Base-by-base conservation (phyloP, 2,329 filamentous ascomycete species). In the Chaetomium sp. region DNA sequence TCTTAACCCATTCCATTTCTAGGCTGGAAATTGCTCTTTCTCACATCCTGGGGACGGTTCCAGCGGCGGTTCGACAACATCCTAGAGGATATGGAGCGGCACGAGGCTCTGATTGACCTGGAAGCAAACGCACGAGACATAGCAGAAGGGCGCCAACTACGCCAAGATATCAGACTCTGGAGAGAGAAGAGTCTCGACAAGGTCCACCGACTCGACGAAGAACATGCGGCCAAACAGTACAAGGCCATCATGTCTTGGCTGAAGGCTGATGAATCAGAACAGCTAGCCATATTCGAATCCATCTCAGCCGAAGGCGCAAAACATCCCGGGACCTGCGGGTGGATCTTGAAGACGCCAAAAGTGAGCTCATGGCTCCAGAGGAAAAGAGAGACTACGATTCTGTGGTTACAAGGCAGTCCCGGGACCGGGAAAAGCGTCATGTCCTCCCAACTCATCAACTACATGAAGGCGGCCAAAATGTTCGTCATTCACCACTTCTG, bases 401-500 rank as follows among this genome's bases (percentile, higher is more conserved):
- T 57, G 10, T 57, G 55, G 19, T 27, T 57, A 27, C 55, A 57
- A 25, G 55, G 55, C 13, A 25, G 31, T 5, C 55, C 55, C 2
- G 55, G 55, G 2, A 57, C 55, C 1, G 55, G 55, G 4, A 57
- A 57, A 38, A 57, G 55, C 35, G 33, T 45, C 21, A 25, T 57
- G 21, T 54, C 51, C 12, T 16, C 27, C 51, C 51, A 54, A 19
- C 51, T 54, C 27, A 54, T 54, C 16, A 54, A 54, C 12, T 54
- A 54, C 51, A 54, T 54, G 51, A 54, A 54, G 51, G 21, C 19
- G 13, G 33, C 55, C 35, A 38, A 42, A 16, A 27, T 57, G 55
- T 23, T 57, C 19, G 55, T 57, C 21, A 57, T 57, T 45, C 55
- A 38, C n/a, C 55, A 57, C 33, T 57, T 57, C 55, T 57, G 33